These are phyloP conservation scores for Phyllachora maydis DNA, from an alignment of 2,329 filamentous ascomycete species.

Conservation along the genomic window DNA sequence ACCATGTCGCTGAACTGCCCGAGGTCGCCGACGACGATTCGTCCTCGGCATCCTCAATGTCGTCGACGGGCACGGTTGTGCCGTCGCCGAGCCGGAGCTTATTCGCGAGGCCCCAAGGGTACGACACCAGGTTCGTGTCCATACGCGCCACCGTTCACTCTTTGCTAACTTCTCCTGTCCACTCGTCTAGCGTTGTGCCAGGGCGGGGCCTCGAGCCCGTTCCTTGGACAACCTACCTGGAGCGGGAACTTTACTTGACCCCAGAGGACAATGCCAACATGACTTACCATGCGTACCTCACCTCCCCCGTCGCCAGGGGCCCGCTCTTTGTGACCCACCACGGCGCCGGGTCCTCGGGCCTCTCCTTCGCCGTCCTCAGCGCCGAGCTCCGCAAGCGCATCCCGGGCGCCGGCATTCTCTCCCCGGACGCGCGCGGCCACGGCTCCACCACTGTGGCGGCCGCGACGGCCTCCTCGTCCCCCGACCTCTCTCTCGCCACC, in stretches of 20 bases:
- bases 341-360: conserved; percentile 78
- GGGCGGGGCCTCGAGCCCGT: conserved; percentile 41
- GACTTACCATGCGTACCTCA: conserved; percentile 72
- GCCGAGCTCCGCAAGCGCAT: conserved; percentile 58
- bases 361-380: conserved; percentile 74
- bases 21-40: conserved; percentile 42
- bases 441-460: conserved; percentile 55
- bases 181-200: conserved; percentile 19
- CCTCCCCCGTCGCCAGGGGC: conserved; percentile 51
- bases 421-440: conserved; percentile 72
- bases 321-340: conserved; percentile 89
- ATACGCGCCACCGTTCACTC: conserved; percentile 3
- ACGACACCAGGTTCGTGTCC: too few relatives aligned
- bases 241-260: conserved; percentile 61
- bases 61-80: conserved; percentile 80
- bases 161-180: conserved; percentile 1
- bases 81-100: conserved; percentile 55
- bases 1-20: conserved; percentile 16
- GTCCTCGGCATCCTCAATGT: conserved; percentile 66
- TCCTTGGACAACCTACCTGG: conserved; percentile 80
- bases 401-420: conserved; percentile 65
- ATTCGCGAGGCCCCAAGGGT: conserved; percentile 53
- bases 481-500: conserved; percentile 53
- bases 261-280: conserved; percentile 19
- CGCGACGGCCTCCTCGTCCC: conserved; percentile 15